These are phyloP conservation scores for Coprinellus micaceus DNA, from an alignment of 768 basidiomycete species.

Conservation along the genomic window DNA sequence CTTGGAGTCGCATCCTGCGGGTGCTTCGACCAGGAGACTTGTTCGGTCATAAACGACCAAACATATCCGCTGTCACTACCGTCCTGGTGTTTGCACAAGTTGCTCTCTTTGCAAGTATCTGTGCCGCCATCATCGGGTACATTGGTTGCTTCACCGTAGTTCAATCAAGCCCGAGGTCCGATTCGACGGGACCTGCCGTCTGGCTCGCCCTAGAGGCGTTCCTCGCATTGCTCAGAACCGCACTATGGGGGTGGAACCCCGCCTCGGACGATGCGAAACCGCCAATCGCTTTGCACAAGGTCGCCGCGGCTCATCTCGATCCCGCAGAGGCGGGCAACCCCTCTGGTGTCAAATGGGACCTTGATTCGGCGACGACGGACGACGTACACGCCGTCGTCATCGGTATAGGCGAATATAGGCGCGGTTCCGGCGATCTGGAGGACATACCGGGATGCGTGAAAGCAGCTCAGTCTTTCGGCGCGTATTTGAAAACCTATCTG, in stretches of 20 bases:
- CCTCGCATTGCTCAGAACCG: slow-evolving; percentile 11
- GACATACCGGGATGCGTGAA: neutral
- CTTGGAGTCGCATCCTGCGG: neutral
- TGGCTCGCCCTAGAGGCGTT: slow-evolving; percentile 15
- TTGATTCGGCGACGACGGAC: neutral
- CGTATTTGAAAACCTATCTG: neutral
- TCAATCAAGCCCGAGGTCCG: slow-evolving; percentile 4
- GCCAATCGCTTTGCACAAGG: neutral
- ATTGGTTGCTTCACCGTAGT: slow-evolving; percentile 16
- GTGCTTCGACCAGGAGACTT: neutral
- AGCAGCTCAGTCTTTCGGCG: neutral
- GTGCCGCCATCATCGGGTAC: slow-evolving; percentile 12
- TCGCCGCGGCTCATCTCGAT: neutral
- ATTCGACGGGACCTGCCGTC: slow-evolving; percentile 3
- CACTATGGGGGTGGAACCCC: slow-evolving; percentile 15
- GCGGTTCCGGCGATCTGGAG: neutral
- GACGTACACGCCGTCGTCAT: neutral
- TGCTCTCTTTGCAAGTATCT: slow-evolving; percentile 4
- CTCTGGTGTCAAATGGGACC: neutral
- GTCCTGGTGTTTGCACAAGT: neutral
- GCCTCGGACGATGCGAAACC: slow-evolving; percentile 2
- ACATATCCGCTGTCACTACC: neutral
- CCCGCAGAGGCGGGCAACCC: neutral
- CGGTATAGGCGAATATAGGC: neutral
- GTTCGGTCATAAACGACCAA: neutral